Percentiles rank a stretch among this genome's conserved stretches.
Evolutionary conservation across 331 rosid genomes (phyloP).

Genomic region (Acacia pycnantha): DNA sequence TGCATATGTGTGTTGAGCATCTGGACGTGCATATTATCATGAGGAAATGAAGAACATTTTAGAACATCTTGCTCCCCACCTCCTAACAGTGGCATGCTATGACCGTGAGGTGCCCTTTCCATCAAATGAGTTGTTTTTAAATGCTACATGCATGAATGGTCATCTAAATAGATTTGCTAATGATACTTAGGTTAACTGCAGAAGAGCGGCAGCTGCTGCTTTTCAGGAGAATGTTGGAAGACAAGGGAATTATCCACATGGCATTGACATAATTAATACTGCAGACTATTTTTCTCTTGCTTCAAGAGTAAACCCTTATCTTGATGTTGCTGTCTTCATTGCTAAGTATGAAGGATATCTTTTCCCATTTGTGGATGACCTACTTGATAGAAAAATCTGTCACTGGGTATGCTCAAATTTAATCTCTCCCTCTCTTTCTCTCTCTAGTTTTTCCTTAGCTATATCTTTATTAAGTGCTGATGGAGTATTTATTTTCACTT

Average conservation of each 20-base stretch:
- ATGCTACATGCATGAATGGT: too few relatives aligned
- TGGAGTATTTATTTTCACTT: too few relatives aligned
- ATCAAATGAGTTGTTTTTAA: too few relatives aligned
- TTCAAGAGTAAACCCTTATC: slow-evolving; percentile 70
- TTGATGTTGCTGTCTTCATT: slow-evolving; percentile 71
- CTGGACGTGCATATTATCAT: slow-evolving; percentile 93
- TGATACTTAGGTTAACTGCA: slow-evolving; percentile 99
- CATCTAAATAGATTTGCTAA: too few relatives aligned
- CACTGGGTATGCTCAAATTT: too few relatives aligned
- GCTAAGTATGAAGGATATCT: slow-evolving; percentile 88
- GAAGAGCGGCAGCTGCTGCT: slow-evolving; percentile 99
- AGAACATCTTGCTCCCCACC: slow-evolving; percentile 90
- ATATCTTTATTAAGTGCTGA: too few relatives aligned
- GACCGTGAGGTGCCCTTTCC: too few relatives aligned
- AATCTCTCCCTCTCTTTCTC: too few relatives aligned
- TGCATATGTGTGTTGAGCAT: slow-evolving; percentile 96
- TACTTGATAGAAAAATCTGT: too few relatives aligned
- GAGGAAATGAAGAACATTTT: slow-evolving; percentile 74
- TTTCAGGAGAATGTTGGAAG: slow-evolving; percentile 99
- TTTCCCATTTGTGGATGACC: slow-evolving; percentile 73
- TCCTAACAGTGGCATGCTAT: slow-evolving; percentile 87
- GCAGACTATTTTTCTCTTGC: slow-evolving; percentile 96
- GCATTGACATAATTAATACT: slow-evolving; percentile 91
- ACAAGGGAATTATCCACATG: slow-evolving; percentile 93
- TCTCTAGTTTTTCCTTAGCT: too few relatives aligned